Evolutionary conservation across 805 yeast genomes (phyloP), one percentile per base, ranked within the genome.

Genomic region (Metschnikowia henanensis): DNA sequence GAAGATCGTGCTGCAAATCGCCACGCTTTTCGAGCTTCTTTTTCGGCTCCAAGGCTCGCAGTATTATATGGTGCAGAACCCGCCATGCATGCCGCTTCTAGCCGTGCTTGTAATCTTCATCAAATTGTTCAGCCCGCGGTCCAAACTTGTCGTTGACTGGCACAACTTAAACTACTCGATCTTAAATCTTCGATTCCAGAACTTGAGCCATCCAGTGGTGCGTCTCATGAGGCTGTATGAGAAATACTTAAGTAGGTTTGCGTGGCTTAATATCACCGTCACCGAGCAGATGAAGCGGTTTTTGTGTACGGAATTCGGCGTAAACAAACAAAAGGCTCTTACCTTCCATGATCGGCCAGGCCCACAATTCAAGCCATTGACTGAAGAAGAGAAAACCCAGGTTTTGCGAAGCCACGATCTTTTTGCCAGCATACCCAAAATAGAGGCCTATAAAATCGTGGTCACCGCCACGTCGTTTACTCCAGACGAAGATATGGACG

Each of bases 401-500:
- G 70, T 71, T 30, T 43, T 53, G 9, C 33, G 46, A 26, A 13
- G 50, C n/a, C 62, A 58, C 43, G 61, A 54, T 9, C 13, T 71
- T 2, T 70, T 70, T 36, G 43, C 49, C 2, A 62, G 43, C 15
- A 49, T 67, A 3, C 53, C 50, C 3, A 42, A 57, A 31, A 47
- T 62, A 4, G 30, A 42, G 28, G 51, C 52, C 61, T 86, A 83
- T 56, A 81, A 81, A 51, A 70, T 92, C n/a, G 53, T 94, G 12
- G 80, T 92, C 3, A 83, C 92, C 0, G 84, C 97, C 0, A 92
- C 99, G 0, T 89, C 97, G 1, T 94, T 90, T 61, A 92, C 99
- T 0, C 94, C 95, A 1, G 99, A 94, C 63, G 99, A 94, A 63
- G 96, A 94, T 60, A 80, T 94, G 43, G 68, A 68, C 19, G 64